Base-by-base conservation (phyloP, 495 filamentous ascomycete species). In the Annulohypoxylon nitens region DNA sequence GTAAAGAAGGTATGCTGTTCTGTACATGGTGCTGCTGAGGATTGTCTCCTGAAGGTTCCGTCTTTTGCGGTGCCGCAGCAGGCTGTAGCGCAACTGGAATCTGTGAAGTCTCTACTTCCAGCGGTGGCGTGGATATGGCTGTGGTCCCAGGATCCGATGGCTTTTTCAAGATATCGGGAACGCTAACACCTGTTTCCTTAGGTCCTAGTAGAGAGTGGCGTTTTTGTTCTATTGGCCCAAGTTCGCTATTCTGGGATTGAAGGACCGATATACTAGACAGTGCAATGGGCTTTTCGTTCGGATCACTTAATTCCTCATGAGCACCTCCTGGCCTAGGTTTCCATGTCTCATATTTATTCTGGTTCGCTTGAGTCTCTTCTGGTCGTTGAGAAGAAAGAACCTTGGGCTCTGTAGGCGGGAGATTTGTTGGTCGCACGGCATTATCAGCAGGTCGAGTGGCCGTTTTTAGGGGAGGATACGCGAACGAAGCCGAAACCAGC, bases 271-370 rank as follows among this genome's bases (percentile, higher is more conserved):
- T 61, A 43, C 12, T 61, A 26, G 71, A 71, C 12, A 69, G 57
- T 14, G 33, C 43, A 55, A 75, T 67, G 1, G 76, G 71, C 18
- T 58, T 43, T 16, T 67, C 71, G 25, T 69, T 65, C 11, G 50
- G 11, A 33, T 60, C 64, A 14, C 68, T 67, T 16, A 9, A n/a
- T 36, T 55, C 70, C 23, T 75, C 70, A 3, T 54, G 54, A 14
- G 18, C 25, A 25, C 62, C 41, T 5, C 54, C 64, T 6, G 66
- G 69, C 0, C 74, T 41, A 6, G 81, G 78, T 23, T 78, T 81
- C 62, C 79, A 83, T 10, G 81, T 79, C 51, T 79, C 75, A 43
- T 79, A 80, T 51, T 72, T 73, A 53, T 67, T 75, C 41, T 75
- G 71, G 4, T 69, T 47, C 45, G 50, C 25, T 11, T 55, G 57